Base-by-base conservation (phyloP, 1,284 basidiomycete genomes). In the Ganoderma meredithae region DNA sequence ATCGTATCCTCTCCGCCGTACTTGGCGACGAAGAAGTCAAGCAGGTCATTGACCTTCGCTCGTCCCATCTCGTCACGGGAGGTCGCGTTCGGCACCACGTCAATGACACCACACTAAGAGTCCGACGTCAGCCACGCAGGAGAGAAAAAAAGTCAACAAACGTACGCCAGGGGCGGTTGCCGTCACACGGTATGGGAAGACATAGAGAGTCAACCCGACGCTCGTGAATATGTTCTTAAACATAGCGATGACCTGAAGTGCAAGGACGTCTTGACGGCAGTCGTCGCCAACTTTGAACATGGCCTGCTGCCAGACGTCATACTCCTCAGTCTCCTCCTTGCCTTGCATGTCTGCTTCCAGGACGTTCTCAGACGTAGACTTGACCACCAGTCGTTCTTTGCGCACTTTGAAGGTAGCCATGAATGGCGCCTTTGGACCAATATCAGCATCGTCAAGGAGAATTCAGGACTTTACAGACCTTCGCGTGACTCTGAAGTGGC, bases 211-310 rank as follows among this genome's bases (percentile, higher is more conserved):
- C 65, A 99, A 83, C 0, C 98, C 98, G 63, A 97, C 89, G 69
- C 86, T 86, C 15, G 88, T 94, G 81, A 97, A 99, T 71, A 99
- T 94, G 79, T 98, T 99, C 83, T 99, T 99, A 88, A 99, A 98
- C 95, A 99, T 99, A 10, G 98, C 98, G 72, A 99, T 99, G 72
- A 98, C 84, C 79, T 99, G 98, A 65, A 99, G 83, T 0, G 98
- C 98, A 49, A 99, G 87, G 25, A 99, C 93, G 76, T 99, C 98
- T 81, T 99, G 98, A 56, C 98, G 90, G 80, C 98, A 99, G 78
- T 99, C 98, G 79, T 99, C 98, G 64, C 98, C 98, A 69, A 99
- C 98, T 84, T 99, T 99, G 90, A 99, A 99, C 72, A 99, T 99
- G 9, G 98, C 98, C 73, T 95, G 92, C 76, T 99, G 96, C 97